phyloP scores from a whole-genome alignment of 2,329 filamentous ascomycete species.

The Westerdykella aurantiaca region DNA sequence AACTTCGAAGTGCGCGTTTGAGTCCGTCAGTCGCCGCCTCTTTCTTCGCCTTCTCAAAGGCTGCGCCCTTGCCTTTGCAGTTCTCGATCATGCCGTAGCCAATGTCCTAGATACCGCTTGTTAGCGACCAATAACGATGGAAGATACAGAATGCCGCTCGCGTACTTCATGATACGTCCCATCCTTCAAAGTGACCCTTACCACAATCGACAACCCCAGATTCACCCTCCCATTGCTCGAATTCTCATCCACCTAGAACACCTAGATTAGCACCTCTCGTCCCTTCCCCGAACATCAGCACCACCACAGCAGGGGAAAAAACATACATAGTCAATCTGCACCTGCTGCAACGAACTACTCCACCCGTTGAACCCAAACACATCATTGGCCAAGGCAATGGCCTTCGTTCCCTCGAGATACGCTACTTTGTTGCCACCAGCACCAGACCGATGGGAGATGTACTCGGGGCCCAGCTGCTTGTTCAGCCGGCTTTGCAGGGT shows the following conservation, averaged over 20 bases:
- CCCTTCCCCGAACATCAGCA: neutral
- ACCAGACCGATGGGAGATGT: conserved; percentile 80
- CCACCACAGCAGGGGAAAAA: conserved; percentile 1
- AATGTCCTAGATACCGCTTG: conserved; percentile 56
- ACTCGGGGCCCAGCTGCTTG: conserved; percentile 92
- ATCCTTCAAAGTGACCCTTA: conserved; percentile 83
- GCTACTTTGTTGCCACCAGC: conserved; percentile 81
- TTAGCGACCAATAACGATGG: neutral
- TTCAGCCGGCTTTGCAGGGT: conserved; percentile 81
- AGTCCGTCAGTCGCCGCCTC: conserved; percentile 92
- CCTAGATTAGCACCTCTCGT: conserved; percentile 10
- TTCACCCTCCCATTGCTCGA: conserved; percentile 67
- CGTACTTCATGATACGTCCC: conserved; percentile 84
- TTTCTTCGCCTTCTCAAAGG: conserved; percentile 98
- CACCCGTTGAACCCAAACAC: conserved; percentile 97
- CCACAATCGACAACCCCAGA: conserved; percentile 81
- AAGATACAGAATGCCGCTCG: neutral
- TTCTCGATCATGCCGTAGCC: conserved; percentile 97
- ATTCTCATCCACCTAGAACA: conserved; percentile 66
- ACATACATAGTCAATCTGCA: conserved; percentile 82
- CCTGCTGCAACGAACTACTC: conserved; percentile 92
- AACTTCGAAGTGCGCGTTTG: conserved; percentile 83
- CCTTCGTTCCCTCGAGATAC: conserved; percentile 94
- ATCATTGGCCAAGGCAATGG: conserved; percentile 89
- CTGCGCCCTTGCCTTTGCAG: conserved; percentile 86